Evolutionary conservation across 2,329 filamentous ascomycete species (phyloP).

Genomic region (Penicillium sp.): DNA sequence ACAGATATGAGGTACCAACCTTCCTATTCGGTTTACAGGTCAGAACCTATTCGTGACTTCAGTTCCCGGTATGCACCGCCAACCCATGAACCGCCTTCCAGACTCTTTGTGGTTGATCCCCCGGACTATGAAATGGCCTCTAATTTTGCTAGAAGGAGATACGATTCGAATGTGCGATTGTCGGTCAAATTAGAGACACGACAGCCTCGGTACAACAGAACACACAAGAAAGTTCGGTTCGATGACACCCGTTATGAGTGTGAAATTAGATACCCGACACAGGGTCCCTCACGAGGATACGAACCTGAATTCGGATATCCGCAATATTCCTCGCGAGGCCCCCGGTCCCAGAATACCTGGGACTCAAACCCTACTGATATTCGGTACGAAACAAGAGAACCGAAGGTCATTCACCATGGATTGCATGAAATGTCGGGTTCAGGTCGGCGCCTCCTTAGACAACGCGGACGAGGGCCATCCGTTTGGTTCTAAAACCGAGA

Average conservation of each 20-base stretch:
- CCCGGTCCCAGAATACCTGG: not conserved
- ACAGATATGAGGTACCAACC: not conserved
- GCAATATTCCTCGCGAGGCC: not conserved
- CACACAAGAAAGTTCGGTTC: not conserved
- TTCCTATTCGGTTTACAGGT: not conserved
- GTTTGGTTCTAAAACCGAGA: not conserved
- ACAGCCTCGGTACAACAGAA: not conserved
- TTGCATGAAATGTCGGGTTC: not conserved
- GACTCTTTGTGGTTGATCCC: not conserved
- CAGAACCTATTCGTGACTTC: not conserved
- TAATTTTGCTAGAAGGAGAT: not conserved
- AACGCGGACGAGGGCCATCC: not conserved
- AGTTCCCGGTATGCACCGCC: not conserved
- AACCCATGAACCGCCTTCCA: not conserved
- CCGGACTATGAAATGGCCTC: not conserved
- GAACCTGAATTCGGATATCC: not conserved
- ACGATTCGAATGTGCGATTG: not conserved
- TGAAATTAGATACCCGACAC: not conserved
- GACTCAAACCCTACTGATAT: not conserved
- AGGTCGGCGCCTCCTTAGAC: not conserved
- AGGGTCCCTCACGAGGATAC: not conserved
- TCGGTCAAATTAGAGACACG: not conserved
- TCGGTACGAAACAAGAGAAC: not conserved
- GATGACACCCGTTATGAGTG: not conserved
- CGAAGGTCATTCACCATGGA: not conserved